Base-by-base conservation (phyloP, 805 yeast species). In the Hanseniaspora occidentalis region DNA sequence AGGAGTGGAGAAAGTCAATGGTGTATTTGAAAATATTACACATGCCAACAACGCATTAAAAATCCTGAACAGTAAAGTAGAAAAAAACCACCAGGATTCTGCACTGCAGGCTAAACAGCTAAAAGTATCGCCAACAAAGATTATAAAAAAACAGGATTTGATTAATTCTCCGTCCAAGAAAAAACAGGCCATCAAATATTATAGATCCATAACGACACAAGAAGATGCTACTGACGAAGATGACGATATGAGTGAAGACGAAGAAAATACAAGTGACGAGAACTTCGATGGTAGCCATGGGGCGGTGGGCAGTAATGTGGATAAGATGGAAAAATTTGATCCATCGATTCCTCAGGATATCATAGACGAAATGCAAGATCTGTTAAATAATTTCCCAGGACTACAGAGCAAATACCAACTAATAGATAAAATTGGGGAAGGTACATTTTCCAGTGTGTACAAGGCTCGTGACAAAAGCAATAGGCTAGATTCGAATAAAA, bases 381-480 rank as follows among this genome's bases (percentile, higher is more conserved):
- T 79, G 9, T 71, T 71, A 39, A 63, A 61, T 26, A 66, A 73
- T 22, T 79, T 84, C 48, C 73, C 74, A 2, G 66, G 66, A 0
- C 58, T 84, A 16, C 58, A 55, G 17, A 45, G 37, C 40, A 52
- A 41, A 10, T 65, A 65, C 44, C 51, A 50, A 26, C 45, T 65
- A 18, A 38, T 60, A 31, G 67, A 62, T 31, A 58, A 61, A 43
- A 62, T 81, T 14, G 89, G 92, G 1, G 88, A 81, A 53, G 97
- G 97, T 7, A 96, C 96, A 0, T 88, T 89, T 56, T 84, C 95
- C 2, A 70, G 73, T 10, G 97, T 89, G 4, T 84, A 77, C 63
- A 56, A 56, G 13, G 58, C 61, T 4, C 47, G 47, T 18, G 64
- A 63, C 41, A 36, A 60, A n/a, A 56, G 56, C 22, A 14, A 29